A percentile compares a stretch with the other conserved stretches of the same genome.
These are phyloP conservation scores for Citrus maxima DNA, from an alignment of 345 rosid species.

Conservation along the genomic window DNA sequence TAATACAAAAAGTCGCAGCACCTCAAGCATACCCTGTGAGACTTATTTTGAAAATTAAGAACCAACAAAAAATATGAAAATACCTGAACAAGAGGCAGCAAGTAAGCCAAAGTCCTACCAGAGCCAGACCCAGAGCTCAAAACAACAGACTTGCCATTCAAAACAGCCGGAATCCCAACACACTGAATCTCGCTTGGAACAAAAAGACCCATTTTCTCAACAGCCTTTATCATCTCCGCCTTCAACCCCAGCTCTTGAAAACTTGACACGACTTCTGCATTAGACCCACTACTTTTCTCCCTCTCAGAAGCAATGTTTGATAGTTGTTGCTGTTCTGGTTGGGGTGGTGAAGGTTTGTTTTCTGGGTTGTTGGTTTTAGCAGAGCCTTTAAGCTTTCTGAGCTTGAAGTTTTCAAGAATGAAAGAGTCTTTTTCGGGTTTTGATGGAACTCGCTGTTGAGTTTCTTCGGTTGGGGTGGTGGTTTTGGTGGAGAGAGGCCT, in stretches of 20 bases:
- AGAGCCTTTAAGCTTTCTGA: conserved; percentile 44
- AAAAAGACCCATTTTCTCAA: conserved; percentile 45
- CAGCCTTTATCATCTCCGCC: conserved; percentile 45
- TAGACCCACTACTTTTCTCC: conserved; percentile 10
- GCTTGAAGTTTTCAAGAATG: conserved; percentile 47
- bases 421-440: conserved; percentile 12
- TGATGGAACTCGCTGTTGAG: background rate
- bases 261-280: conserved; percentile 22
- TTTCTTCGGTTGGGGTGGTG: background rate
- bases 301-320: background rate
- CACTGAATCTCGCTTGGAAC: conserved; percentile 73
- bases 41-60: too few species aligned
- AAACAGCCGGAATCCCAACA: conserved; percentile 54
- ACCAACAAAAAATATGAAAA: too few species aligned
- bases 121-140: conserved; percentile 67
- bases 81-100: conserved; percentile 71
- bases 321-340: too few species aligned
- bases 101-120: conserved; percentile 58
- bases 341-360: background rate
- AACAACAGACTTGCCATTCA: conserved; percentile 56
- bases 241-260: conserved; percentile 56
- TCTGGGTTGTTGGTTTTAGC: conserved; percentile 16
- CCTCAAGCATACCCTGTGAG: too few species aligned
- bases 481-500: conserved; percentile 11
- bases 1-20: background rate